Evolutionary conservation across 2,329 filamentous ascomycete species (phyloP).

Genomic region (Calonectria multiphialidica): DNA sequence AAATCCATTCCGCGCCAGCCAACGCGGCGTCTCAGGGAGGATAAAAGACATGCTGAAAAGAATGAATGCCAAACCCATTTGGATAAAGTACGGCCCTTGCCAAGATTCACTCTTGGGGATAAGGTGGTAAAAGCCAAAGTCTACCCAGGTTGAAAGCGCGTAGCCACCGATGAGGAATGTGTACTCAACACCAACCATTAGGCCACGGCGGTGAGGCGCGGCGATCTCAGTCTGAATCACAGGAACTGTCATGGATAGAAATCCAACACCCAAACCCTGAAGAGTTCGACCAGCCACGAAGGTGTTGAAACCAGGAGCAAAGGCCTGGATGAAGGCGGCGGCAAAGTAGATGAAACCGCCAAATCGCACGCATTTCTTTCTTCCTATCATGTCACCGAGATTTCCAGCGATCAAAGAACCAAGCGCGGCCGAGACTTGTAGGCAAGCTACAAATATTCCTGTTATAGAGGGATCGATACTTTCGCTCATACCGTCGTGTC

Average conservation of each 20-base stretch:
- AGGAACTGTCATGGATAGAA: conserved; percentile 31
- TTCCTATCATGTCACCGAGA: conserved; percentile 28
- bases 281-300: conserved; percentile 24
- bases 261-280: conserved; percentile 28
- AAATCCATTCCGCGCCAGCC: conserved; percentile 53
- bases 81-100: conserved; percentile 31
- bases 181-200: conserved; percentile 33
- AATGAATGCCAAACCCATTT: conserved; percentile 26
- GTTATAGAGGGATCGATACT: conserved; percentile 26
- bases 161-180: conserved; percentile 32
- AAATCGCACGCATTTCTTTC: conserved; percentile 27
- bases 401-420: conserved; percentile 21
- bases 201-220: conserved; percentile 29
- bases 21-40: conserved; percentile 52
- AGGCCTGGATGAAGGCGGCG: conserved; percentile 30
- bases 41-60: conserved; percentile 30
- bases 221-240: conserved; percentile 33
- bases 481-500: conserved; percentile 16
- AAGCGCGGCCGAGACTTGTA: conserved; percentile 27
- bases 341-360: conserved; percentile 31
- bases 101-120: conserved; percentile 25
- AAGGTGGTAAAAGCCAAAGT: conserved; percentile 28
- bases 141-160: conserved; percentile 29
- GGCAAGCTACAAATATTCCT: conserved; percentile 26
- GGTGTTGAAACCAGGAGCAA: conserved; percentile 25